These are phyloP conservation scores for Teunomyces kruisii DNA, from an alignment of 805 yeast genomes.

Conservation along the genomic window DNA sequence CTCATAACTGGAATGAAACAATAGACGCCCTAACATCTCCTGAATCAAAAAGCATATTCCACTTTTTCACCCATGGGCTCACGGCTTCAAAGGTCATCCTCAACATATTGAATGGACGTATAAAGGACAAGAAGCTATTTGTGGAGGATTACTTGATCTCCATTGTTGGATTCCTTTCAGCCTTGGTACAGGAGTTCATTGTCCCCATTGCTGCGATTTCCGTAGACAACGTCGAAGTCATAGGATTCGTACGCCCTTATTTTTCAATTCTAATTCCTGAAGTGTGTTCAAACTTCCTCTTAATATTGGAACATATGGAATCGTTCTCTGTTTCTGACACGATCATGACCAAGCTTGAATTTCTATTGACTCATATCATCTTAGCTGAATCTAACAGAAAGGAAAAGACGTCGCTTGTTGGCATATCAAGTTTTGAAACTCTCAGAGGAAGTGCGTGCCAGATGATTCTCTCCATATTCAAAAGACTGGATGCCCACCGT, in stretches of 20 bases:
- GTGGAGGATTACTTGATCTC: constrained; percentile 44
- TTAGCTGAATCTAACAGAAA: constrained; percentile 34
- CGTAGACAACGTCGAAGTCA: constrained; percentile 1
- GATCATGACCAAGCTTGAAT: constrained; percentile 59
- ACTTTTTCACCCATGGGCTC: constrained; percentile 12
- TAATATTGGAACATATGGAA: constrained; percentile 11
- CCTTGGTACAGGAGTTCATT: constrained; percentile 28
- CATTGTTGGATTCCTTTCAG: constrained; percentile 40
- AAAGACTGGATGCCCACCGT: constrained; percentile 48
- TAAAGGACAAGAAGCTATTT: constrained; percentile 44
- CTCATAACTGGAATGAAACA: constrained; percentile 19
- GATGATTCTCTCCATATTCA: constrained; percentile 38
- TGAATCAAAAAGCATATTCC: constrained; percentile 1
- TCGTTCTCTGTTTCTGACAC: constrained; percentile 41
- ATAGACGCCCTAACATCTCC: background rate
- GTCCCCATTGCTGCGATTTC: constrained; percentile 12
- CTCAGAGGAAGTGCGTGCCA: constrained; percentile 28
- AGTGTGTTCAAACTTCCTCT: constrained; percentile 8
- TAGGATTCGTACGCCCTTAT: constrained; percentile 9
- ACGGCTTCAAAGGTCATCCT: constrained; percentile 38
- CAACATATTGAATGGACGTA: constrained; percentile 38
- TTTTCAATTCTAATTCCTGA: constrained; percentile 14
- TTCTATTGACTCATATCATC: constrained; percentile 42
- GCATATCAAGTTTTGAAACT: constrained; percentile 19
- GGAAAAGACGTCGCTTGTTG: constrained; percentile 20